phyloP scores from a whole-genome alignment of 371 early-diverging fungal genomes.

The Rhizoclosmatium hyalinum region DNA sequence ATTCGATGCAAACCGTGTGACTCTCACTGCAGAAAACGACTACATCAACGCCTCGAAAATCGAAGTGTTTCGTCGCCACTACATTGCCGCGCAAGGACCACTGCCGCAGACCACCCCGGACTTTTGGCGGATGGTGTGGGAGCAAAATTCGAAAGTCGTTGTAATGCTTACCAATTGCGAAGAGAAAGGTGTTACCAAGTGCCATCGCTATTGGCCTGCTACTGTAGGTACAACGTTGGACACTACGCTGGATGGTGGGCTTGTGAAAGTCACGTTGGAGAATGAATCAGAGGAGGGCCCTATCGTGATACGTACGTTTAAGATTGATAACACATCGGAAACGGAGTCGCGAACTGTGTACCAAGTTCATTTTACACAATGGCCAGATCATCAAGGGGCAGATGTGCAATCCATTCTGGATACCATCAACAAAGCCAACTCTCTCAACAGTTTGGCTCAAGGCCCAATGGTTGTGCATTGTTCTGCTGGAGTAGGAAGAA shows the following conservation, averaged over 20 bases:
- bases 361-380: conserved; percentile 84
- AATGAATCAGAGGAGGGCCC: not conserved
- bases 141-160: conserved; percentile 74
- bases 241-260: not conserved
- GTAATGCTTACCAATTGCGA: conserved; percentile 89
- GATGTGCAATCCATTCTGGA: conserved; percentile 54
- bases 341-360: conserved; percentile 54
- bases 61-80: conserved; percentile 44
- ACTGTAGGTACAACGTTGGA: not conserved
- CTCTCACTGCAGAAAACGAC: conserved; percentile 17
- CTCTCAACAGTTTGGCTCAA: not conserved
- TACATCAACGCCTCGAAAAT: conserved; percentile 83
- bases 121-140: conserved; percentile 93
- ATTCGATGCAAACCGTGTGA: conserved; percentile 59
- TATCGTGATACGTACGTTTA: not conserved
- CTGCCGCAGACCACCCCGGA: conserved; percentile 79
- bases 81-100: conserved; percentile 93
- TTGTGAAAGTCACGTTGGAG: not conserved
- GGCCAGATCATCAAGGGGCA: conserved; percentile 82
- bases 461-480: conserved; percentile 94
- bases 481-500: conserved; percentile 95
- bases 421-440: conserved; percentile 69
- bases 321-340: not conserved
- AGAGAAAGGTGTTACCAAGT: conserved; percentile 79
- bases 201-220: conserved; percentile 78